Base-by-base conservation (phyloP, 2,329 filamentous ascomycete genomes). In the Aspergillus viridinutans region DNA sequence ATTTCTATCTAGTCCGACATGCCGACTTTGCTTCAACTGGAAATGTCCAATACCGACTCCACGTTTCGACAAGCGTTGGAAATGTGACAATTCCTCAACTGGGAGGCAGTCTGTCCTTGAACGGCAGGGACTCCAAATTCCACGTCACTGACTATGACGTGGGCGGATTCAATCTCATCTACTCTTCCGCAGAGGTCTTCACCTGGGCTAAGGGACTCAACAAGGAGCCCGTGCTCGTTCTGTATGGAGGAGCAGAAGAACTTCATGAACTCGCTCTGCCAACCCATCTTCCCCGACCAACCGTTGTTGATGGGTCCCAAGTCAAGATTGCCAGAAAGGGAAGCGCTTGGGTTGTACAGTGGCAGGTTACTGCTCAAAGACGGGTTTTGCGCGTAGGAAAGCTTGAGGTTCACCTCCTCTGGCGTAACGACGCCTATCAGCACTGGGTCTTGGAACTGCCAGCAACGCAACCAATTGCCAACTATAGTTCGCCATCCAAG, bases 1-100 rank as follows among this genome's bases (percentile, higher is more conserved):
- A 78, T 26, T 92, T 85, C 14, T 38, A 38, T 68, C 79, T 92
- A 1, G 74, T 86, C 3, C 79, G 88, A 38, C 89, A 93, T 65
- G 72, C 82, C 0, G 82, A 85, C 14, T 38, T 55, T 90, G 88
- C 67, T 81, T 83, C n/a, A 82, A 80, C 17, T 73, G 79, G 0
- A 78, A 73, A 0, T 80, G 83, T 83, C 0, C 74, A 77, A 0
- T 93, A 92, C 69, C 85, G 79, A 17, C 75, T 92, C 32, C 85
- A 74, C 1, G 71, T 93, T 0, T 64, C 70, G 7, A 77, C 75
- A 7, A 76, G 74, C 58, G 64, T 66, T 38, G 76, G 76, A 10
- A 59, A 67, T 2, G 23, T 78, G 48, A 76, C 68, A 0, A 67
- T 78, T 49, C 76, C 76, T 25, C 76, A 77, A 53, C 65, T 77